Evolutionary conservation across 306 rosid genomes (phyloP).

Genomic region (Hippophae gyantsensis): DNA sequence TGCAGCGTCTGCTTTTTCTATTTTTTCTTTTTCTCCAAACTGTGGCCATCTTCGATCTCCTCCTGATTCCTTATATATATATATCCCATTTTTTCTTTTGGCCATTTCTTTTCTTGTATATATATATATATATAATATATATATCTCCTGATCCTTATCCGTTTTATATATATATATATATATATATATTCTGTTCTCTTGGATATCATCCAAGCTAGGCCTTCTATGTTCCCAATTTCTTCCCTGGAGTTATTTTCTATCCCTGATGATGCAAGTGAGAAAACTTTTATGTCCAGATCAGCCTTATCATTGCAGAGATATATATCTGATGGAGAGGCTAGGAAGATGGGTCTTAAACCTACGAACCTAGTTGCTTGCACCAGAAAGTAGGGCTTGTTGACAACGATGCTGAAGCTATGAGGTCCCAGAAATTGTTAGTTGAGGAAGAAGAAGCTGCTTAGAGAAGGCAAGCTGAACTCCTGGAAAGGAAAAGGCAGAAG

Average conservation of each 20-base stretch:
- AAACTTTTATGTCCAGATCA: constrained; percentile 59
- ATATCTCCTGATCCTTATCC: too few species aligned
- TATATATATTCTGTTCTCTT: constrained; percentile 72
- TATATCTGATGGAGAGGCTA: constrained; percentile 67
- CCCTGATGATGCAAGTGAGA: constrained; percentile 84
- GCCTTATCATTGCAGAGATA: constrained; percentile 54
- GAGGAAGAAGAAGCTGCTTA: constrained; percentile 90
- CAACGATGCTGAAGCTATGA: constrained; percentile 75
- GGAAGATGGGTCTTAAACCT: constrained; percentile 60
- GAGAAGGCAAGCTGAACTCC: constrained; percentile 70
- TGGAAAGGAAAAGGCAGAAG: constrained; percentile 67
- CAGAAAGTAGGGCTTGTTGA: constrained; percentile 76
- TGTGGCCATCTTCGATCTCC: too few species aligned
- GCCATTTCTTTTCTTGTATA: too few species aligned
- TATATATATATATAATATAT: too few species aligned
- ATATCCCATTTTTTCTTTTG: too few species aligned
- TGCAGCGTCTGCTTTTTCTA: too few species aligned
- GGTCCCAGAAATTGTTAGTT: constrained; percentile 69
- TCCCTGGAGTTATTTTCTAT: constrained; percentile 53
- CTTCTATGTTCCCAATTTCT: constrained; percentile 51
- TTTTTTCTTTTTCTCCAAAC: too few species aligned
- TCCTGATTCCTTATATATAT: too few species aligned
- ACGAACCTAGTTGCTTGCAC: constrained; percentile 70
- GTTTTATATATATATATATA: too few species aligned
- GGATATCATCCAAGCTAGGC: constrained; percentile 64